Base-by-base conservation (phyloP, 2,329 filamentous ascomycete genomes). In the Trichoderma simmonsii region DNA sequence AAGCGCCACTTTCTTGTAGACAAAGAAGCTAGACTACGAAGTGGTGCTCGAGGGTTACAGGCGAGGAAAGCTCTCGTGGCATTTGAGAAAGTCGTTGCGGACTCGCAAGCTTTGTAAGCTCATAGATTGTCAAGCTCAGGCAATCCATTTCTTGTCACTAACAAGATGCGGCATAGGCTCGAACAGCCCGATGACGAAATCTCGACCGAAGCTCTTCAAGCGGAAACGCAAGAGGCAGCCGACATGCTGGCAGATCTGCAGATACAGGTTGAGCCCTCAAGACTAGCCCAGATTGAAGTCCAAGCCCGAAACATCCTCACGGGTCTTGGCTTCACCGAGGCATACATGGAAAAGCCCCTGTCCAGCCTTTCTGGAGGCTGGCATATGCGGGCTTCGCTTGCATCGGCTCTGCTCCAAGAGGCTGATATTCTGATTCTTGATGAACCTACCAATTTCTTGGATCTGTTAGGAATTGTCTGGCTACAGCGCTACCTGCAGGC, bases 401-500 rank as follows among this genome's bases (percentile, higher is more conserved):
- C 91, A 3, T 84, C 85, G 3, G 88, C 89, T 0, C 84, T 97
- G 4, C 87, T 93, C 1, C 91, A 94, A 73, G 88, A 91, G 8
- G 88, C 90, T 0, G 93, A 97, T 75, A 89, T 97, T 3, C 85
- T 97, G 72, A 90, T 97, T 65, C 88, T 97, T 2, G 93, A 97
- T 79, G 93, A 97, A 78, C 94, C 94, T 0, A 97, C 93, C 39
- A 97, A 97, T 78, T 97, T 93, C 78, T 86, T 97, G 1, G 93
- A 97, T 77, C 84, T 97, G 0, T 86, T 94, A 0, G 93, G 92
- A 1, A 94, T 97, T 71, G 89, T 97, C 71, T 97, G 94, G 93
- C 85, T 97, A 1, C 91, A 97, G 78, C 87, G 87, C 14, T 91
- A 94, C 77, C 87, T 97, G 11, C 83, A 87, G 48, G 82, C 86